A percentile compares a stretch with the other conserved stretches of the same genome.
These are phyloP conservation scores for Pestalotiopsis sp. DNA, from an alignment of 2,329 filamentous ascomycete genomes.

Conservation along the genomic window DNA sequence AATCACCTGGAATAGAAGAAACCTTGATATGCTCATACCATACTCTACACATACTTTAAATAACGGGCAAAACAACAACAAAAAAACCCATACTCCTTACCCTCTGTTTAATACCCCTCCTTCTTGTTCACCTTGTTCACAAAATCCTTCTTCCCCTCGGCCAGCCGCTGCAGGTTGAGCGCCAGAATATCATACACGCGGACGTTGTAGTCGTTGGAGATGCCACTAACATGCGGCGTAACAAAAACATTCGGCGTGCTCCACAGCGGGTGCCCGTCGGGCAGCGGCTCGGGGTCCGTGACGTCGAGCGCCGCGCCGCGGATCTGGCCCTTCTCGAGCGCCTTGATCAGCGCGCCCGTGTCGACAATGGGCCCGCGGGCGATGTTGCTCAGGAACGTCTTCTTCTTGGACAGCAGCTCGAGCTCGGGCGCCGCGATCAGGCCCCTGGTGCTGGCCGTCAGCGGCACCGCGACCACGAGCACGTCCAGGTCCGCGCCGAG, in stretches of 20 bases:
- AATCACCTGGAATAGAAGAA: too few species aligned
- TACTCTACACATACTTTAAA: too few species aligned
- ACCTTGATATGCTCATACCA: too few species aligned
- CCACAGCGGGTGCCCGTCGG: constrained; percentile 65
- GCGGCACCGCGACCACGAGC: constrained; percentile 42
- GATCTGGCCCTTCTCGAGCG: constrained; percentile 43
- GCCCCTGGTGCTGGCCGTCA: constrained; percentile 39
- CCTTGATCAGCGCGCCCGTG: constrained; percentile 53
- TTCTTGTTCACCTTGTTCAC: constrained; percentile 33
- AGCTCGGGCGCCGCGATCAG: constrained; percentile 46
- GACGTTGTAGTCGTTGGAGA: constrained; percentile 26
- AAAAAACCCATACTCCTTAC: too few species aligned
- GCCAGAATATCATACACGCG: constrained; percentile 29
- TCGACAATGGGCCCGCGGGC: constrained; percentile 50
- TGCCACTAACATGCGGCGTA: constrained; percentile 35
- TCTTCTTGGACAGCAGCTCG: constrained; percentile 34
- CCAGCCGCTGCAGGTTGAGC: constrained; percentile 28
- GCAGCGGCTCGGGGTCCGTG: constrained; percentile 70
- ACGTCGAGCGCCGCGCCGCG: constrained; percentile 69
- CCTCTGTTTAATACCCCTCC: constrained; percentile 27
- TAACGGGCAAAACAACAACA: neutral
- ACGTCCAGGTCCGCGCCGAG: constrained; percentile 44
- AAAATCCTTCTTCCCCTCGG: constrained; percentile 29
- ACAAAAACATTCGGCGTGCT: constrained; percentile 63
- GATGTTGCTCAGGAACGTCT: constrained; percentile 66